Percentiles rank a stretch among this genome's conserved stretches.
These are phyloP conservation scores for Taxawa tesnikishii DNA, from an alignment of 2,329 filamentous ascomycete species.

Conservation along the genomic window DNA sequence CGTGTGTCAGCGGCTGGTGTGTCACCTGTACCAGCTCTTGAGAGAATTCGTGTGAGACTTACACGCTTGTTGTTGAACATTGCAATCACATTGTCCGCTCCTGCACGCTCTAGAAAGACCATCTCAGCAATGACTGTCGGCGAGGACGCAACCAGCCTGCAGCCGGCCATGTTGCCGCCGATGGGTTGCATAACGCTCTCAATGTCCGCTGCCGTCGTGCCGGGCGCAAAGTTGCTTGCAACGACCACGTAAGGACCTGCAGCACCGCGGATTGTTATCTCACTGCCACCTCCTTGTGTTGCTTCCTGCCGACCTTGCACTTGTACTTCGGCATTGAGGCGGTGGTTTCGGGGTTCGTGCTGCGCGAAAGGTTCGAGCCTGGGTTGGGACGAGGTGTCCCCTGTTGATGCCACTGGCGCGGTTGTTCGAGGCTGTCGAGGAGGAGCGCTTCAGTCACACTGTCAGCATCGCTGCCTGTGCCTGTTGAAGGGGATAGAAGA, in stretches of 20 bases:
- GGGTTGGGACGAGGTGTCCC: too few relatives aligned
- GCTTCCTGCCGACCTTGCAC: too few relatives aligned
- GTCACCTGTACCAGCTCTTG: conserved; percentile 1
- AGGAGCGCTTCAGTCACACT: conserved; percentile 4
- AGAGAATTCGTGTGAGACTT: conserved; percentile 18
- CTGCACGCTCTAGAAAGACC: conserved; percentile 58
- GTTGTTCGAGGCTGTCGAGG: conserved; percentile 2
- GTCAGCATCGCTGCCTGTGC: too few relatives aligned
- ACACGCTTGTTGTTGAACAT: conserved; percentile 72
- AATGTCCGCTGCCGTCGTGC: conserved; percentile 71
- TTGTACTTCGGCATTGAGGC: too few relatives aligned
- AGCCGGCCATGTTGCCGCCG: conserved; percentile 54
- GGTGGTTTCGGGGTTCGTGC: too few relatives aligned
- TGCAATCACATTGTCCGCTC: conserved; percentile 60
- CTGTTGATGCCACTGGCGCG: not conserved
- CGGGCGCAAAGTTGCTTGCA: conserved; percentile 70
- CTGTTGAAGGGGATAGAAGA: not conserved
- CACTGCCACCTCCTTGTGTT: conserved; percentile 17
- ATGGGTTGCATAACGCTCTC: conserved; percentile 68
- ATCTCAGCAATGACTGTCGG: conserved; percentile 71
- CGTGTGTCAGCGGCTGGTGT: conserved; percentile 9
- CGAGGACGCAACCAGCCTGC: conserved; percentile 52
- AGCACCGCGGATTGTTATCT: conserved; percentile 59
- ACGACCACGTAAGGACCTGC: conserved; percentile 56
- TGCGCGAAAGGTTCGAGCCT: too few relatives aligned